Conservation (phyloP, 257 asterid genomes). For the Schizonepeta tenuifolia region DNA sequence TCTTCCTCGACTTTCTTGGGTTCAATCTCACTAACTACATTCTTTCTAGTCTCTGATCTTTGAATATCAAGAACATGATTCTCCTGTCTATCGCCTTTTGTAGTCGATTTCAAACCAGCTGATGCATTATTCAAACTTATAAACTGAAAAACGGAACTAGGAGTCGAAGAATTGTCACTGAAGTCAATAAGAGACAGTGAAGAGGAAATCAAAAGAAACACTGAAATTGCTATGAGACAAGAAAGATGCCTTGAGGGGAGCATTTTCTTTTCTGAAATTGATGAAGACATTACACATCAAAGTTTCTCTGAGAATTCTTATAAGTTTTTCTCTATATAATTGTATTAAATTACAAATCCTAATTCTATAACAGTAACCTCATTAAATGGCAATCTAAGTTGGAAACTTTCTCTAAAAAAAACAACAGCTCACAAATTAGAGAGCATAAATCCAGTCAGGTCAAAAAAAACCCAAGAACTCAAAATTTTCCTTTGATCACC, state of each 20-base stretch:
- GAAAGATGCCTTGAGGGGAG: slow-evolving; percentile 58
- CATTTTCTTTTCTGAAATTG: slow-evolving; percentile 52
- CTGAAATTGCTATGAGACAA: slow-evolving; percentile 55
- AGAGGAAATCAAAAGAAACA: slow-evolving; percentile 59
- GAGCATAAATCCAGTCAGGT: slow-evolving; percentile 25
- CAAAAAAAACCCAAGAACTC: slow-evolving; percentile 37
- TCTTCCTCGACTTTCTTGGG: slow-evolving; percentile 21
- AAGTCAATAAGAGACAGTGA: slow-evolving; percentile 54
- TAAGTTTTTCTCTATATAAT: neutral
- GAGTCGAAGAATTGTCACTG: slow-evolving; percentile 40
- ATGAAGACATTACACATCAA: slow-evolving; percentile 40
- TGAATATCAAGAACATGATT: slow-evolving; percentile 28
- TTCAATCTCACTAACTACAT: slow-evolving; percentile 21
- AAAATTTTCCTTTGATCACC: neutral
- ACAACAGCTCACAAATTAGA: slow-evolving; percentile 17
- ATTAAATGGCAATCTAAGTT: slow-evolving; percentile 19
- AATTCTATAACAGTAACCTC: slow-evolving; percentile 12
- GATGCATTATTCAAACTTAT: slow-evolving; percentile 36
- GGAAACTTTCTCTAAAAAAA: neutral
- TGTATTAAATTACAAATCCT: slow-evolving; percentile 22
- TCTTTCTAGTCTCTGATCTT: slow-evolving; percentile 20
- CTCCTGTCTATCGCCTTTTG: slow-evolving; percentile 6
- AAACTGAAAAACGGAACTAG: slow-evolving; percentile 44
- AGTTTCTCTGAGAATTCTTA: neutral
- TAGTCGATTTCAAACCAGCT: slow-evolving; percentile 29